phyloP scores from a whole-genome alignment of 1,284 basidiomycete genomes.

The Sporisorium reilianum region DNA sequence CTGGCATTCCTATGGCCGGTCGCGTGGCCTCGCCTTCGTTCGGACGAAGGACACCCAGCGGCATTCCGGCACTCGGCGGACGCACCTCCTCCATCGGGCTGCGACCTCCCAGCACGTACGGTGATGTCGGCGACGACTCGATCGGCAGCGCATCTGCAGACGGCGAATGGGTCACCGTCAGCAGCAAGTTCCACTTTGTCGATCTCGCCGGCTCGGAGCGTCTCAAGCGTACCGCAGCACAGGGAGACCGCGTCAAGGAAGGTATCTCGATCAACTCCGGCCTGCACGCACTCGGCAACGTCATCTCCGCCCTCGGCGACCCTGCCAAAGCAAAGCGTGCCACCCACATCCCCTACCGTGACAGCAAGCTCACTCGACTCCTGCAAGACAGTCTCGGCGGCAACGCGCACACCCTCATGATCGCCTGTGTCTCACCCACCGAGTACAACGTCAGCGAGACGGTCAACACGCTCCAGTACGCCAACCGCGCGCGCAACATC shows the following conservation, averaged over 20 bases:
- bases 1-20: conserved; percentile 42
- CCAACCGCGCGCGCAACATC: conserved; percentile 96
- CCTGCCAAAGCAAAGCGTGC: conserved; percentile 75
- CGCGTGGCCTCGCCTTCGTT: conserved; percentile 46
- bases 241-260: conserved; percentile 95
- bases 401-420: conserved; percentile 98
- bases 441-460: conserved; percentile 97
- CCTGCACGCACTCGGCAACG: conserved; percentile 93
- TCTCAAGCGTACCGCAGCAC: conserved; percentile 71
- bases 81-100: conserved; percentile 38
- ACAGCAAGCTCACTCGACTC: conserved; percentile 92
- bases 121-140: conserved; percentile 28
- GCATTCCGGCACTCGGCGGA: conserved; percentile 36
- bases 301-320: conserved; percentile 97
- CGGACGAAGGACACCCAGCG: conserved; percentile 41
- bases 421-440: conserved; percentile 94
- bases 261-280: conserved; percentile 89
- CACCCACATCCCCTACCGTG: conserved; percentile 91
- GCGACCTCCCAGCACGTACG: conserved; percentile 44
- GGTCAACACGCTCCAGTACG: conserved; percentile 96
- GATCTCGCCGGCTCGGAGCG: conserved; percentile 96
- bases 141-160: conserved; percentile 21
- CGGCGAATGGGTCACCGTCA: conserved; percentile 79
- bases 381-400: conserved; percentile 98
- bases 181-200: conserved; percentile 98